Conservation (phyloP, 2,329 filamentous ascomycete species). For the Curvularia spicifera region DNA sequence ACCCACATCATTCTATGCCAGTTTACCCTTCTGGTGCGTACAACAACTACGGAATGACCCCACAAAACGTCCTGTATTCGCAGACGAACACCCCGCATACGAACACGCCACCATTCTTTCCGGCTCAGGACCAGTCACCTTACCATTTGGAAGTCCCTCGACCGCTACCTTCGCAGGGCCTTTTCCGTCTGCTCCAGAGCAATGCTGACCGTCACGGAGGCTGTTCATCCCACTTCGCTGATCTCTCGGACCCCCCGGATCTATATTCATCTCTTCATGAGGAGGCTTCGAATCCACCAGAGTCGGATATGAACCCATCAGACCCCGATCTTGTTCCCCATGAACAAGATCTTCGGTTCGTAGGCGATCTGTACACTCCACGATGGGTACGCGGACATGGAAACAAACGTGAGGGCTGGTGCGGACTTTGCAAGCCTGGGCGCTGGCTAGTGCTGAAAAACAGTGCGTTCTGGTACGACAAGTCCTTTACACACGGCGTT, state of each 20-base stretch:
- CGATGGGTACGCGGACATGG: conserved; percentile 84
- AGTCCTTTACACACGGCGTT: conserved; percentile 87
- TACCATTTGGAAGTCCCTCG: conserved; percentile 64
- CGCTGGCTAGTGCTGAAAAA: conserved; percentile 89
- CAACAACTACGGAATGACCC: conserved; percentile 38
- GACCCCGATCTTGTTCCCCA: conserved; percentile 78
- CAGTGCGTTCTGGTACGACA: conserved; percentile 92
- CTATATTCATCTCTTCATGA: conserved; percentile 77
- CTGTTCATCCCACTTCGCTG: conserved; percentile 68
- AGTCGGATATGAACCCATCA: conserved; percentile 80
- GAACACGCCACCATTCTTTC: conserved; percentile 53
- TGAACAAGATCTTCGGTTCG: conserved; percentile 76
- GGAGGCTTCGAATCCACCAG: conserved; percentile 74
- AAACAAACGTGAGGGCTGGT: conserved; percentile 89
- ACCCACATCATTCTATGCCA: conserved; percentile 52
- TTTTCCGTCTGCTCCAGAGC: conserved; percentile 76
- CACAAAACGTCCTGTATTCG: conserved; percentile 48
- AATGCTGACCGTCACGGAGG: conserved; percentile 74
- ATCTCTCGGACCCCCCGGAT: conserved; percentile 77
- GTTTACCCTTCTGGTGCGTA: conserved; percentile 44
- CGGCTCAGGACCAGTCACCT: conserved; percentile 58
- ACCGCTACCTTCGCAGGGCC: conserved; percentile 68
- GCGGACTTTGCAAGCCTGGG: conserved; percentile 84
- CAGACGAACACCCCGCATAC: conserved; percentile 62
- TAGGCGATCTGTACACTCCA: conserved; percentile 82